Evolutionary conservation across 2,329 filamentous ascomycete genomes (phyloP), one percentile per base, ranked within the genome.

Genomic region (Fusarium napiforme): DNA sequence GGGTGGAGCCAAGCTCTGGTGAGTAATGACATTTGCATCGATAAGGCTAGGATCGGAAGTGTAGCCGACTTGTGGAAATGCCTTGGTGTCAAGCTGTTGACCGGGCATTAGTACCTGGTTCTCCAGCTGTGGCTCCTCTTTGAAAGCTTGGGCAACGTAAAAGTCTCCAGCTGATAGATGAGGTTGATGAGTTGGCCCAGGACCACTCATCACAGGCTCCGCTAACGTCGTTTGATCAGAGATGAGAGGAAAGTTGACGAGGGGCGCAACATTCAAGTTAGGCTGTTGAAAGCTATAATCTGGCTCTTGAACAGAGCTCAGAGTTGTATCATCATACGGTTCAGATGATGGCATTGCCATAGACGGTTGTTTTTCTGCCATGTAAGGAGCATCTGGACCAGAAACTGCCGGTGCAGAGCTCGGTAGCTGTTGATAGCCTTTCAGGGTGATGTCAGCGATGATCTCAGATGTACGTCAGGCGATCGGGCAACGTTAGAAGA

Each of bases 361-460:
- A 15, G 72, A 71, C 19, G 73, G 77, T 15, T 76, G 75, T 58
- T 79, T 79, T 69, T 78, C 77, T 40, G 79, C 76, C 47, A 77
- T 64, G 52, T 83, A 84, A 14, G 82, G 78, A 28, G 76, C 74
- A 39, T 75, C 79, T 16, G 78, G 65, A 12, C 75, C 79, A 67
- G 81, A 79, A 36, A 77, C 74, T n/a, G 72, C 72, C 9, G 75
- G 50, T 18, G 73, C 71, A 32, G 77, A 61, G 42, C 72, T 71
- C 9, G 77, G 75, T 30, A 83, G 66, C 28, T 78, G 72, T 61
- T 82, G 78, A 61, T 84, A 84, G 21, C 79, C 83, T 84, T 77
- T 40, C 18, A 43, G 23, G 32, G 39, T 23, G n/a, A 19, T 28
- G 69, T 78, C 40, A 78, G 72, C 42, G 36, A 70, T 49, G 34